Conservation (phyloP, 768 basidiomycete species). For the Chalciporus chontae region DNA sequence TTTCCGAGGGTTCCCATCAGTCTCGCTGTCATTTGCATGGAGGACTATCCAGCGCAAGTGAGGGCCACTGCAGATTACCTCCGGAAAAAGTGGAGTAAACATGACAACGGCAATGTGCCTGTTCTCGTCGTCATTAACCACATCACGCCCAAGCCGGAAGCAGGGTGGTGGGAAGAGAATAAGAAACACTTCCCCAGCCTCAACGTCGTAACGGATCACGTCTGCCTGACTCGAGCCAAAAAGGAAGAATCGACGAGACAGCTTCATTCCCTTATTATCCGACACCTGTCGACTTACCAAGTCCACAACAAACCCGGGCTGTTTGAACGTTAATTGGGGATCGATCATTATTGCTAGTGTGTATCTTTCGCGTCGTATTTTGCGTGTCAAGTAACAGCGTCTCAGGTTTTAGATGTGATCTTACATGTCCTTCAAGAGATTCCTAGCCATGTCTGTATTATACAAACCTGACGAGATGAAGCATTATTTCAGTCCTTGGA, state of each 20-base stretch:
- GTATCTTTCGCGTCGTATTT: too few relatives aligned
- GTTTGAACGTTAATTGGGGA: not conserved
- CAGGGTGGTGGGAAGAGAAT: slow-evolving; percentile 22
- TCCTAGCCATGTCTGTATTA: not conserved
- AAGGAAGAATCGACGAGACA: slow-evolving; percentile 19
- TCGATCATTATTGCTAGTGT: not conserved
- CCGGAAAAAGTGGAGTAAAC: slow-evolving; percentile 15
- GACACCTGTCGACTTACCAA: slow-evolving; percentile 8
- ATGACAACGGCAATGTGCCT: slow-evolving; percentile 12
- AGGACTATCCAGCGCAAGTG: slow-evolving; percentile 19
- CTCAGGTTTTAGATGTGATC: too few relatives aligned
- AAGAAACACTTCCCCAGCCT: slow-evolving; percentile 19
- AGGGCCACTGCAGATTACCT: slow-evolving; percentile 20
- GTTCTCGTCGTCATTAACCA: slow-evolving; percentile 22
- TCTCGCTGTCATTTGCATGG: slow-evolving; percentile 21
- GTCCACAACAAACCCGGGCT: not conserved
- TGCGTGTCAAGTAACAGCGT: too few relatives aligned
- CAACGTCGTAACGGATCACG: slow-evolving; percentile 9
- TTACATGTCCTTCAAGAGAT: not conserved
- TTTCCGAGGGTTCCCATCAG: slow-evolving; percentile 19
- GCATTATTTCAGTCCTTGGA: not conserved
- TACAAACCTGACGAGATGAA: not conserved
- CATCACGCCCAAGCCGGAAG: slow-evolving; percentile 16
- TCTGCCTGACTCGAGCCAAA: slow-evolving; percentile 16
- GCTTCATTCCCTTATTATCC: slow-evolving; percentile 16